phyloP scores from a whole-genome alignment of 805 yeast genomes.

The Scheffersomyces stipitis region DNA sequence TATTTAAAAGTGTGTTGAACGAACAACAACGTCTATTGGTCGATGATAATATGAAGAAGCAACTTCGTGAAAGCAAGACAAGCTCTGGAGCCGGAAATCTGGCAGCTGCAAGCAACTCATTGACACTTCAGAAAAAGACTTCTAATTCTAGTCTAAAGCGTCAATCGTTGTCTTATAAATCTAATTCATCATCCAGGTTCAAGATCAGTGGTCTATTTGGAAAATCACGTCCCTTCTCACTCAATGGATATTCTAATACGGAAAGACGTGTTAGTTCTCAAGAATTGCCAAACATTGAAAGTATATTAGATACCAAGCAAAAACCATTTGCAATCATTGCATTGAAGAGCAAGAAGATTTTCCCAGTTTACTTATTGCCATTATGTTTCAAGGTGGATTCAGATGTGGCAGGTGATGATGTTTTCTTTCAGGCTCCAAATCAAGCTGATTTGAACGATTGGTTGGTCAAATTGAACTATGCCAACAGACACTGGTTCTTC shows the following conservation, averaged over 20 bases:
- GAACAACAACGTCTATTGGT: slow-evolving; percentile 33
- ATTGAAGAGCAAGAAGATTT: slow-evolving; percentile 45
- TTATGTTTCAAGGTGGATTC: slow-evolving; percentile 50
- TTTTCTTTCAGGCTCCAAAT: slow-evolving; percentile 63
- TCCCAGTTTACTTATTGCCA: slow-evolving; percentile 53
- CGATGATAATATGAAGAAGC: slow-evolving; percentile 33
- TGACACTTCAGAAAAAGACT: slow-evolving; percentile 24
- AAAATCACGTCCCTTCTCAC: slow-evolving; percentile 61
- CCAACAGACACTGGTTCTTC: slow-evolving; percentile 56
- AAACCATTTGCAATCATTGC: slow-evolving; percentile 54
- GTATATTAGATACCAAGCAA: slow-evolving; percentile 38
- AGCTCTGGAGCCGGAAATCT: neutral
- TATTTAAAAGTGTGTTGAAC: slow-evolving; percentile 30
- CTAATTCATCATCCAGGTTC: slow-evolving; percentile 41
- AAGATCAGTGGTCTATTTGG: slow-evolving; percentile 58
- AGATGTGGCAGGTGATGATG: slow-evolving; percentile 49
- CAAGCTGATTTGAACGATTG: slow-evolving; percentile 71
- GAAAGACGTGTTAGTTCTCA: slow-evolving; percentile 49
- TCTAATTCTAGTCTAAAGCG: slow-evolving; percentile 32
- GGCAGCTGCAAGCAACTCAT: neutral
- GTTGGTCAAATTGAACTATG: slow-evolving; percentile 52
- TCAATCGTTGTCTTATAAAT: slow-evolving; percentile 40
- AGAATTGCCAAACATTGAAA: slow-evolving; percentile 59
- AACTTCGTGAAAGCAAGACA: slow-evolving; percentile 15
- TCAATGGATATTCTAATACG: slow-evolving; percentile 38